phyloP scores from a whole-genome alignment of 805 yeast species.

The Yarrowia phangngaensis region DNA sequence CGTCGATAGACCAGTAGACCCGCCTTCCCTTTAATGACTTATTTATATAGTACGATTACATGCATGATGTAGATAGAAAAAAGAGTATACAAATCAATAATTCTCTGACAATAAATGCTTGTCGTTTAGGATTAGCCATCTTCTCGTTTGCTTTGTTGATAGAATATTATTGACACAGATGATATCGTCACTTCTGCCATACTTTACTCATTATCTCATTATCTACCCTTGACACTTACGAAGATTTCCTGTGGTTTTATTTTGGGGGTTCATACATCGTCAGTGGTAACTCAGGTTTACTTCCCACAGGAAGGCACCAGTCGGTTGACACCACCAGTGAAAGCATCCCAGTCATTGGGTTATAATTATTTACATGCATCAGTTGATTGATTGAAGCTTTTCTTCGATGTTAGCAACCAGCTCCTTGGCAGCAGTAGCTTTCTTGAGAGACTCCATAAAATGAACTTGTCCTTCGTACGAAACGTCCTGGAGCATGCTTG shows the following conservation, averaged over 20 bases:
- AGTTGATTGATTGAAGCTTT: constrained; percentile 12
- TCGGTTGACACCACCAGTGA: too few species aligned
- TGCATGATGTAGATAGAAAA: constrained; percentile 3
- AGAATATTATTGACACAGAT: too few species aligned
- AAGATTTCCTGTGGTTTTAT: too few species aligned
- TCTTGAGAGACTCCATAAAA: constrained; percentile 9
- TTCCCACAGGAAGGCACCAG: too few species aligned
- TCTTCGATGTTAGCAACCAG: constrained; percentile 1
- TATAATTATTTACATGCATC: background rate
- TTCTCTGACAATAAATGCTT: too few species aligned
- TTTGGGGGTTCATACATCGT: too few species aligned
- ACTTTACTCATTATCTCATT: too few species aligned
- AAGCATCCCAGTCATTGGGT: background rate
- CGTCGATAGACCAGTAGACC: constrained; percentile 23
- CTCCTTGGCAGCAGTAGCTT: constrained; percentile 9
- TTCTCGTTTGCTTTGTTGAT: too few species aligned
- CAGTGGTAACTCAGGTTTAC: too few species aligned
- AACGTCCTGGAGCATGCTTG: constrained; percentile 16
- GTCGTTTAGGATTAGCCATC: too few species aligned
- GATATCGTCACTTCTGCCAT: too few species aligned
- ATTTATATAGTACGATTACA: constrained; percentile 25
- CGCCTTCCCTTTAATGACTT: constrained; percentile 21
- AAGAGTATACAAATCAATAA: background rate
- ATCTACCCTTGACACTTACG: too few species aligned
- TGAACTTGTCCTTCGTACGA: constrained; percentile 3